Conservation (phyloP, 2,329 filamentous ascomycete species). For the Aspergillus fumigatiaffinis region DNA sequence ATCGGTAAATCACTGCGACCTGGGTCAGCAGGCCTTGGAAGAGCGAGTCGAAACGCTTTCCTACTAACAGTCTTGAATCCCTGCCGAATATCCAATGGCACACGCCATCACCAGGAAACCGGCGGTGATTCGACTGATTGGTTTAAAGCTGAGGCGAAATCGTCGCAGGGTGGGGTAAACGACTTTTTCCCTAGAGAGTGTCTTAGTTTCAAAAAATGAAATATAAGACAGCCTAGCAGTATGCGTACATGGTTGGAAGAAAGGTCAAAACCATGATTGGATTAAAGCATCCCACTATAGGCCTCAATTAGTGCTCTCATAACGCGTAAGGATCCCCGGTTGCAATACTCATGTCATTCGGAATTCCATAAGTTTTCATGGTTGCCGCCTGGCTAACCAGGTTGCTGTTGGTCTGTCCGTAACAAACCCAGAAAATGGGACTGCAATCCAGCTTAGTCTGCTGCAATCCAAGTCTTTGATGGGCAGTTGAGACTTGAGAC, state of each 20-base stretch:
- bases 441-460: neutral
- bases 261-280: neutral
- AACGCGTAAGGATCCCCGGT: neutral
- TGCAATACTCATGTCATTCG: neutral
- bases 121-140: neutral
- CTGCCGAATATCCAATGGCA: neutral
- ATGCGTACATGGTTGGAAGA: neutral
- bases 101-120: neutral
- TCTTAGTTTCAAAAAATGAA: neutral
- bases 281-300: neutral
- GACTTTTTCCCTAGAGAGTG: neutral
- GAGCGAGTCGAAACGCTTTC: neutral
- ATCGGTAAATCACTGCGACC: neutral
- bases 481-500: neutral
- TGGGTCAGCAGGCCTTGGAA: neutral
- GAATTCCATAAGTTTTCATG: neutral
- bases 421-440: neutral
- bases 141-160: neutral
- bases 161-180: neutral
- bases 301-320: neutral
- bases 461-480: neutral
- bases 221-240: neutral
- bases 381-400: neutral
- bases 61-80: neutral
- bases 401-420: neutral